These are phyloP conservation scores for Gastrolobium bilobum DNA, from an alignment of 306 rosid genomes.

Conservation along the genomic window DNA sequence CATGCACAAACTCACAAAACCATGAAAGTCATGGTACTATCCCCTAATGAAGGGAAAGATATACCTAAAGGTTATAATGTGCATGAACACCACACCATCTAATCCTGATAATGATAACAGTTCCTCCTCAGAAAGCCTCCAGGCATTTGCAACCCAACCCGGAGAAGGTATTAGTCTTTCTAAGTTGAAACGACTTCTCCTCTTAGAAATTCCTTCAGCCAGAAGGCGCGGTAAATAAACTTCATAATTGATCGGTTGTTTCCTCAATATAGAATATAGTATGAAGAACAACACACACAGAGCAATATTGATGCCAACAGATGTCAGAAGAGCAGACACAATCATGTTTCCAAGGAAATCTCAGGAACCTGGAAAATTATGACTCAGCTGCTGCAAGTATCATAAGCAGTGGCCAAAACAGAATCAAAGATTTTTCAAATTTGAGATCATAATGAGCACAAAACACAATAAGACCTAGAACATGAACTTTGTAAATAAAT, in stretches of 20 bases:
- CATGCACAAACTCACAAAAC: conserved; percentile 7
- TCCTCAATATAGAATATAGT: conserved; percentile 81
- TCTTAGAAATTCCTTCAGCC: conserved; percentile 70
- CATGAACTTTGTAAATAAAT: neutral
- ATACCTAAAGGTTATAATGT: conserved; percentile 83
- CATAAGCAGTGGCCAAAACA: neutral
- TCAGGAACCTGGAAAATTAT: conserved; percentile 31
- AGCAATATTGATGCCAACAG: conserved; percentile 83
- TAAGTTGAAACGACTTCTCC: conserved; percentile 64
- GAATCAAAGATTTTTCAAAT: conserved; percentile 4
- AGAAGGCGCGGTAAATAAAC: conserved; percentile 78
- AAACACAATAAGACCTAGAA: conserved; percentile 16
- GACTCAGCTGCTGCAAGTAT: conserved; percentile 47
- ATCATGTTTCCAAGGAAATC: conserved; percentile 61
- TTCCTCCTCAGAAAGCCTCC: conserved; percentile 89
- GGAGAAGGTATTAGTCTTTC: conserved; percentile 89
- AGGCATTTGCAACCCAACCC: conserved; percentile 78
- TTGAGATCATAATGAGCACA: neutral
- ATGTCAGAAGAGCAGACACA: conserved; percentile 88
- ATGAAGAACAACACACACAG: conserved; percentile 79
- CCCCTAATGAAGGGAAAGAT: conserved; percentile 23
- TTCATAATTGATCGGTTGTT: conserved; percentile 79
- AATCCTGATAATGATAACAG: conserved; percentile 70
- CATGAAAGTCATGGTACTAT: neutral
- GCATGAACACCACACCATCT: conserved; percentile 87